Evolutionary conservation across 2,329 filamentous ascomycete genomes (phyloP).

Genomic region (Fusarium vanettenii): DNA sequence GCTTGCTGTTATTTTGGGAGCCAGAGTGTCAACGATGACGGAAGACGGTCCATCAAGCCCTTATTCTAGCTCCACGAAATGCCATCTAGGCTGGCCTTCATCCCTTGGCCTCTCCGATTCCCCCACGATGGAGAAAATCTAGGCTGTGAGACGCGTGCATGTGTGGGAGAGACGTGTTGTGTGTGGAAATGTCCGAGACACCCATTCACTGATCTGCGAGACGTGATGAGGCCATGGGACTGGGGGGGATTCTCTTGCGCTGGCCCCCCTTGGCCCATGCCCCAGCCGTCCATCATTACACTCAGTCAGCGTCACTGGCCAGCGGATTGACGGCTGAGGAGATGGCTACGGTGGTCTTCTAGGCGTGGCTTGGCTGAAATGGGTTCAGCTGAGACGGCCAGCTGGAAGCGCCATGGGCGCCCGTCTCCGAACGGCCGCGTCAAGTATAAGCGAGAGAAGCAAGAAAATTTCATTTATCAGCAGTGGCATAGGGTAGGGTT

Average conservation of each 20-base stretch:
- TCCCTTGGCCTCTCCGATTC: slow-evolving; percentile 4
- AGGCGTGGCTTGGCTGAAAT: slow-evolving; percentile 16
- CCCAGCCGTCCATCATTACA: slow-evolving; percentile 26
- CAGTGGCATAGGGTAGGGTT: neutral
- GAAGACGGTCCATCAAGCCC: slow-evolving; percentile 4
- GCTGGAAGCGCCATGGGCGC: slow-evolving; percentile 20
- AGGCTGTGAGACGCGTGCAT: slow-evolving; percentile 3
- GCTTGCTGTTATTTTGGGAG: slow-evolving; percentile 32
- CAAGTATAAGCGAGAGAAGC: slow-evolving; percentile 2
- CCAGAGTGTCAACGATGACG: slow-evolving; percentile 8
- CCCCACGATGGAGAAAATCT: slow-evolving; percentile 17
- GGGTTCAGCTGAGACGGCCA: slow-evolving; percentile 3
- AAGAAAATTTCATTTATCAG: neutral
- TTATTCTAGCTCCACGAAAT: neutral
- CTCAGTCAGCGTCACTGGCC: slow-evolving; percentile 2
- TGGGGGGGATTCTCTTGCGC: slow-evolving; percentile 6
- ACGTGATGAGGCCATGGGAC: slow-evolving; percentile 14
- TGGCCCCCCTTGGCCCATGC: slow-evolving; percentile 8
- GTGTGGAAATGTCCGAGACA: slow-evolving; percentile 34
- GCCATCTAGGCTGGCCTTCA: neutral
- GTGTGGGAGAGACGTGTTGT: neutral
- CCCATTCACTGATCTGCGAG: slow-evolving; percentile 28
- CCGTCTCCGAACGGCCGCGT: slow-evolving; percentile 8
- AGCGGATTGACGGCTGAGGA: slow-evolving; percentile 18
- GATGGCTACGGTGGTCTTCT: slow-evolving; percentile 12